These are phyloP conservation scores for Sanghuangporus sanghuang DNA, from an alignment of 1,284 basidiomycete genomes.

Conservation along the genomic window DNA sequence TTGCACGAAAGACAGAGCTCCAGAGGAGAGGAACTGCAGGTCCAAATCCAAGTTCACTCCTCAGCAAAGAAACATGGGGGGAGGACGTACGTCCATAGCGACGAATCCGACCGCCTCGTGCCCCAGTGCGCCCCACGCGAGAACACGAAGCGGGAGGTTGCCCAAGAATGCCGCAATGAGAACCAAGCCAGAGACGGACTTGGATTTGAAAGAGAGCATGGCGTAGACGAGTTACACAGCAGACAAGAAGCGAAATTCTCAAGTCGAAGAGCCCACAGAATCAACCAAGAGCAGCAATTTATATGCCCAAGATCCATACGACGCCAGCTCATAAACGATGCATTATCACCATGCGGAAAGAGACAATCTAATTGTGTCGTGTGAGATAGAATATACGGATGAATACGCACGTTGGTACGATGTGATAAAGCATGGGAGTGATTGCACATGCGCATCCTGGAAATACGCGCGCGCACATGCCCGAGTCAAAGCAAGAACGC, in stretches of 20 bases:
- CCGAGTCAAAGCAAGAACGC: too few relatives aligned
- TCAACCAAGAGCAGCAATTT: too few relatives aligned
- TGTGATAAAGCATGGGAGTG: background rate
- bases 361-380: background rate
- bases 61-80: background rate
- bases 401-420: background rate
- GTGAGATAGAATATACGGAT: too few relatives aligned
- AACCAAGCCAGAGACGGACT: background rate
- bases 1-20: slow-evolving; percentile 40
- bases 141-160: background rate
- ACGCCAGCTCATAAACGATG: too few relatives aligned
- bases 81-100: slow-evolving; percentile 8
- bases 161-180: background rate
- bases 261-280: too few relatives aligned
- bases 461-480: too few relatives aligned
- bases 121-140: slow-evolving; percentile 38
- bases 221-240: background rate
- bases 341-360: background rate
- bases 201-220: background rate
- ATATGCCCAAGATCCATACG: too few relatives aligned
- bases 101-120: slow-evolving; percentile 37
- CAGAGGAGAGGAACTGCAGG: slow-evolving; percentile 39
- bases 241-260: too few relatives aligned
- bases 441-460: background rate
- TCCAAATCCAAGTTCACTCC: background rate